Percentiles rank a stretch among this genome's conserved stretches.
Conservation (phyloP, 805 yeast species). For the Candida maesae region DNA sequence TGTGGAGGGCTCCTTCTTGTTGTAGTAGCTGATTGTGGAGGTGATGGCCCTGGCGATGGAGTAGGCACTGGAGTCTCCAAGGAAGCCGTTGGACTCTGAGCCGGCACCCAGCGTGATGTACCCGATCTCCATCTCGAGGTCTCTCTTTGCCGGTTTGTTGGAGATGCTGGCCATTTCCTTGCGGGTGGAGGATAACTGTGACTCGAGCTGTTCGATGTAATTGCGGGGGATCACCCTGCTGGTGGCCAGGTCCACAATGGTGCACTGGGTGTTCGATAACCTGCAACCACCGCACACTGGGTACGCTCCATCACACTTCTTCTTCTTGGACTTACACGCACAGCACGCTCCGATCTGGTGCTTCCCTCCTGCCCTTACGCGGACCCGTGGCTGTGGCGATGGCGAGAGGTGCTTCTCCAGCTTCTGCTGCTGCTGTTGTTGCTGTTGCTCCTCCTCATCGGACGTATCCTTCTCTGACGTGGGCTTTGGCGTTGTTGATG, state of each 20-base stretch:
- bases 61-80: slow-evolving; percentile 32
- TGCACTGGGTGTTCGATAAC: slow-evolving; percentile 39
- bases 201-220: slow-evolving; percentile 42
- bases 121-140: slow-evolving; percentile 29
- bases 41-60: slow-evolving; percentile 31
- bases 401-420: too few relatives aligned
- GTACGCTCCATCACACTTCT: slow-evolving; percentile 48
- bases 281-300: slow-evolving; percentile 45
- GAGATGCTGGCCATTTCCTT: slow-evolving; percentile 5
- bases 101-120: slow-evolving; percentile 30
- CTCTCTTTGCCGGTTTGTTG: not conserved
- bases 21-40: slow-evolving; percentile 23
- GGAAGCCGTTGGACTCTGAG: slow-evolving; percentile 26
- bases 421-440: too few relatives aligned
- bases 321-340: slow-evolving; percentile 44
- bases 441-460: too few relatives aligned
- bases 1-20: not conserved
- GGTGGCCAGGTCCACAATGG: slow-evolving; percentile 44
- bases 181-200: slow-evolving; percentile 16
- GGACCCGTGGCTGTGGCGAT: too few relatives aligned
- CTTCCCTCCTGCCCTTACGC: slow-evolving; percentile 18
- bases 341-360: slow-evolving; percentile 47
- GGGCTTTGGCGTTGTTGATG: not conserved
- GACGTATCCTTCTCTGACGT: not conserved
- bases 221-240: slow-evolving; percentile 46